phyloP scores from a whole-genome alignment of 2,329 filamentous ascomycete genomes.

The Fusarium pseudocircinatum region DNA sequence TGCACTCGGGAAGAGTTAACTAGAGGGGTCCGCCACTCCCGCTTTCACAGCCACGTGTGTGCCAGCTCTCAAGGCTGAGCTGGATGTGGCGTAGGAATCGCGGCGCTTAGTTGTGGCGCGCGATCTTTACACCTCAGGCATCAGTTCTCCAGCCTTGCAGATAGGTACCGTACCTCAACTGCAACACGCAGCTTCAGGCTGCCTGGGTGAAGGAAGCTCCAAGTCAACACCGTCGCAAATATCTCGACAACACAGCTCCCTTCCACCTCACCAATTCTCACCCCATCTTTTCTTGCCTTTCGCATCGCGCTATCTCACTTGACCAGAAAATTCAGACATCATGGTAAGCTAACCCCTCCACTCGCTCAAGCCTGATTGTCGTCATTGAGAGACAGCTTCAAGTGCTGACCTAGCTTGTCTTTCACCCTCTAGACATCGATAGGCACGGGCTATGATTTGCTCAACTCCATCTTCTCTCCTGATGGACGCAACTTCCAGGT shows the following conservation, averaged over 20 bases:
- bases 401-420: slow-evolving; percentile 37
- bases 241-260: slow-evolving; percentile 31
- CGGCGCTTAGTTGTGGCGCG: background rate
- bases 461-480: slow-evolving; percentile 99
- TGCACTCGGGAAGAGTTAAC: slow-evolving; percentile 7
- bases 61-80: slow-evolving; percentile 14
- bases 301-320: slow-evolving; percentile 2
- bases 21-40: slow-evolving; percentile 37
- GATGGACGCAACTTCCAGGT: slow-evolving; percentile 99
- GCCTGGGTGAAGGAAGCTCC: slow-evolving; percentile 52
- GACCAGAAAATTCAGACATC: slow-evolving; percentile 38
- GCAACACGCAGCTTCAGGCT: slow-evolving; percentile 56
- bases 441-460: slow-evolving; percentile 99
- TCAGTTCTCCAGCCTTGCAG: slow-evolving; percentile 39
- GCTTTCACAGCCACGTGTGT: slow-evolving; percentile 34
- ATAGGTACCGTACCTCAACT: slow-evolving; percentile 23
- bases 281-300: slow-evolving; percentile 3
- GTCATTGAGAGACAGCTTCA: slow-evolving; percentile 40
- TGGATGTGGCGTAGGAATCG: background rate
- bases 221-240: slow-evolving; percentile 42
- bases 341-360: slow-evolving; percentile 45
- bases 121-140: slow-evolving; percentile 46
- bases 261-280: slow-evolving; percentile 22
- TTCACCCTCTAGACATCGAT: slow-evolving; percentile 84
- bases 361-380: slow-evolving; percentile 21